Evolutionary conservation across 345 rosid species (phyloP).

Genomic region (Rhodomyrtus tomentosa): DNA sequence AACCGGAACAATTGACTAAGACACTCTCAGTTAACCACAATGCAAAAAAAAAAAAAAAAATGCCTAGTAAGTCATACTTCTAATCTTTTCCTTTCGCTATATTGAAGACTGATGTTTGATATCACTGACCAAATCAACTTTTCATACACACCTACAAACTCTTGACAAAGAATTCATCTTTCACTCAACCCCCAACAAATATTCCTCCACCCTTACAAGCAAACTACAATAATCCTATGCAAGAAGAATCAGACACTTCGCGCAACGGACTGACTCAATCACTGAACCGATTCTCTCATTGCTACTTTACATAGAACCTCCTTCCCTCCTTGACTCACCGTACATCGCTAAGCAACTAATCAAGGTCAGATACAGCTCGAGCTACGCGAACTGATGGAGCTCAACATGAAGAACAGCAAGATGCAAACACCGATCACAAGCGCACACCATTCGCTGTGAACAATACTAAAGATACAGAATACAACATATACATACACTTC

Average conservation of each 20-base stretch:
- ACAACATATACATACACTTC: conserved; percentile 13
- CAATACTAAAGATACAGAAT: background rate
- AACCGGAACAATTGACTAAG: background rate
- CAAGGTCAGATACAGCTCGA: background rate
- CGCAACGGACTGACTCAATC: background rate
- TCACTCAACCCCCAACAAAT: background rate
- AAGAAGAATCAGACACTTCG: background rate
- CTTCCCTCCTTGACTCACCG: background rate
- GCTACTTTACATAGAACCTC: background rate
- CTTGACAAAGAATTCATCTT: background rate
- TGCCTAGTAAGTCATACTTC: background rate
- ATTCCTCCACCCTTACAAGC: background rate
- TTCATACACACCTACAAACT: background rate
- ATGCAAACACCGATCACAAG: background rate
- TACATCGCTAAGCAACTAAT: background rate
- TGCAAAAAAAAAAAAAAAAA: background rate
- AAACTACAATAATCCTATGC: background rate
- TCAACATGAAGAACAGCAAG: background rate
- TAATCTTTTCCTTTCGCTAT: background rate
- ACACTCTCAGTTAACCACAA: background rate
- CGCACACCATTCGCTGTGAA: background rate
- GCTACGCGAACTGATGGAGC: background rate
- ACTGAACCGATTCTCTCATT: background rate
- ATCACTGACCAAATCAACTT: background rate
- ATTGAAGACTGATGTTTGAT: background rate